Evolutionary conservation across 2,329 filamentous ascomycete species (phyloP), one percentile per base, ranked within the genome.

Genomic region (Epichloe brachyelytri): DNA sequence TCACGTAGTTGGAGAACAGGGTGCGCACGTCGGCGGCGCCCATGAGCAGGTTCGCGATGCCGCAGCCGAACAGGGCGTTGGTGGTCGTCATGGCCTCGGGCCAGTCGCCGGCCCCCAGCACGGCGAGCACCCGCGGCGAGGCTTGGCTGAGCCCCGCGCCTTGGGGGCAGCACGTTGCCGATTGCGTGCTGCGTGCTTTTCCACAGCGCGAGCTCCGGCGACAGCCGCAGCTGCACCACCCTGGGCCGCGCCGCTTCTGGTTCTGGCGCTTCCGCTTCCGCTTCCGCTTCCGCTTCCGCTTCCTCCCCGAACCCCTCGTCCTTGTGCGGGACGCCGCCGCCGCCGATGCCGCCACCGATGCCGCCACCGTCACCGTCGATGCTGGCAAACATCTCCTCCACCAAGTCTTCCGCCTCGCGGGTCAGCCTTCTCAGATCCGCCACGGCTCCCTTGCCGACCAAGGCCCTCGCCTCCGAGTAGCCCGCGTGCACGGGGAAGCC

Each of bases 1-100:
- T 57, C 43, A 57, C 56, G 30, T 58, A 57, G 43, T 59, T 59
- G 48, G 57, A 59, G 49, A 58, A 58, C 49, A 58, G 53, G 43
- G 55, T 56, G 44, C 36, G 48, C 22, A 48, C 55, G 36, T 59
- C 52, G 12, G 54, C 54, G 11, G 52, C 53, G 33, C 57, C 57
- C 2, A 57, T 58, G 38, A 57, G 50, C 48, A 59, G 33, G 38
- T 41, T 53, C 43, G 53, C 51, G 6, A 58, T 55, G 20, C 56
- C 56, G 39, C 56, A 57, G 19, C 57, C 56, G 19, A 57, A 58
- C 11, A 59, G 37, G 12, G 56, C 54, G 39, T 58, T 58, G 52
- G 54, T 58, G 19, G 56, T 59, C 6, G 14, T 43, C 40, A 52
- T 34, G 34, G 50, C 50, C 34, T 52, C 50, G 34, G 50, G 56